These are phyloP conservation scores for Coprinopsis strossmayeri DNA, from an alignment of 768 basidiomycete genomes.

Conservation along the genomic window DNA sequence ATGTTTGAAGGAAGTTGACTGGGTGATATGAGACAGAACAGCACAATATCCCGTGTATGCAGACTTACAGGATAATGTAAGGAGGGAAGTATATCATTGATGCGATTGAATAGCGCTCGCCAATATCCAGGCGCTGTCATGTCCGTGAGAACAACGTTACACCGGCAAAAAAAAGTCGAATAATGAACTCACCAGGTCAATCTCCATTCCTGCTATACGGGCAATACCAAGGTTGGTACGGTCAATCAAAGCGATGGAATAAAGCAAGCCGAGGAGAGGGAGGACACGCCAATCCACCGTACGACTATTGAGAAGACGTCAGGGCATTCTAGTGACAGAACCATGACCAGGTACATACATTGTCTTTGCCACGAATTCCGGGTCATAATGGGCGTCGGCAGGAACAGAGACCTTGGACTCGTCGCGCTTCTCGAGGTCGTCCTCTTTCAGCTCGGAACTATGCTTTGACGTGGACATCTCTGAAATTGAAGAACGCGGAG, in stretches of 20 bases:
- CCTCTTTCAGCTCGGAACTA: too few relatives aligned
- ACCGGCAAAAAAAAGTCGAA: background rate
- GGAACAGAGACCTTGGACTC: background rate
- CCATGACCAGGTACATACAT: background rate
- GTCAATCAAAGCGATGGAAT: constrained; percentile 30
- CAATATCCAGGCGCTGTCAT: constrained; percentile 22
- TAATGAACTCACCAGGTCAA: constrained; percentile 20
- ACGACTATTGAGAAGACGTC: constrained; percentile 17
- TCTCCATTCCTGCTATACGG: constrained; percentile 29
- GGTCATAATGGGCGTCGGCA: constrained; percentile 14
- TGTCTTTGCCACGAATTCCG: background rate
- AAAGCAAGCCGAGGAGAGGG: constrained; percentile 28
- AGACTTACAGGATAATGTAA: constrained; percentile 26
- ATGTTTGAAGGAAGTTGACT: constrained; percentile 23
- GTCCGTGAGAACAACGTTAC: background rate
- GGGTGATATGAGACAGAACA: too few relatives aligned
- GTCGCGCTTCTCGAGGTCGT: too few relatives aligned
- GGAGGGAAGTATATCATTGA: constrained; percentile 30
- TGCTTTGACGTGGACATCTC: too few relatives aligned
- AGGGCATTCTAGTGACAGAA: background rate
- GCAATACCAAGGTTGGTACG: constrained; percentile 30
- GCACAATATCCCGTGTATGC: background rate
- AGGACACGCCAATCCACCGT: constrained; percentile 28
- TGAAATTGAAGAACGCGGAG: too few relatives aligned
- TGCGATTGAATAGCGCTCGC: constrained; percentile 27